Conservation (phyloP, 1,284 basidiomycete genomes). For the Trametes pubescens region DNA sequence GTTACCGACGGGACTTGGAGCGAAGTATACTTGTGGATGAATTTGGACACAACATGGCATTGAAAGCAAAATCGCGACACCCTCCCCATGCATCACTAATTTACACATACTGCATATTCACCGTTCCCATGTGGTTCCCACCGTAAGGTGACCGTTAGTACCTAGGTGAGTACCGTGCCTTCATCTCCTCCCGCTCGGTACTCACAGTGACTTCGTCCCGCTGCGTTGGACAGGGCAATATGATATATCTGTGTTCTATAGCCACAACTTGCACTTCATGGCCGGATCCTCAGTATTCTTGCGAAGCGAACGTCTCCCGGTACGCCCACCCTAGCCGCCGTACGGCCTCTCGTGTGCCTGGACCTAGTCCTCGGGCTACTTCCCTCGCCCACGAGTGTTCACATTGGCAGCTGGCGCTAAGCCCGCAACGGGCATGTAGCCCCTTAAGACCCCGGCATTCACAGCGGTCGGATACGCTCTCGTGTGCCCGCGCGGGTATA, state of each 20-base stretch:
- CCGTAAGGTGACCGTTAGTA: background rate
- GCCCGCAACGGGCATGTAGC: background rate
- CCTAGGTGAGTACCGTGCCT: background rate
- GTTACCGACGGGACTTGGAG: background rate
- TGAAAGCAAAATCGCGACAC: constrained; percentile 7
- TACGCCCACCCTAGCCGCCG: background rate
- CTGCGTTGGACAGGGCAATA: background rate
- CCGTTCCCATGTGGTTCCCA: background rate
- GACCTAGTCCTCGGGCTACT: background rate
- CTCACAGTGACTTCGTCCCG: background rate
- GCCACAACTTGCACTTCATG: background rate
- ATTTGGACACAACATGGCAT: background rate
- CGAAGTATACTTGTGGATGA: background rate
- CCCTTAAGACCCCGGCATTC: background rate
- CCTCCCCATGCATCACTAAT: constrained; percentile 13
- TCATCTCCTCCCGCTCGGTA: background rate
- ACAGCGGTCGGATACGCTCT: background rate
- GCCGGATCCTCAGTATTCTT: background rate
- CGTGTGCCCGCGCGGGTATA: no score
- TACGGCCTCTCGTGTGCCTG: background rate
- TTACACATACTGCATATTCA: constrained; percentile 14
- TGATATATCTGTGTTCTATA: background rate
- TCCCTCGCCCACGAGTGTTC: background rate
- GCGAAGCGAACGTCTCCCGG: background rate
- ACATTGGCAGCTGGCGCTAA: background rate